phyloP scores from a whole-genome alignment of 2,329 filamentous ascomycete species.

The Tolypocladium guangdongense region DNA sequence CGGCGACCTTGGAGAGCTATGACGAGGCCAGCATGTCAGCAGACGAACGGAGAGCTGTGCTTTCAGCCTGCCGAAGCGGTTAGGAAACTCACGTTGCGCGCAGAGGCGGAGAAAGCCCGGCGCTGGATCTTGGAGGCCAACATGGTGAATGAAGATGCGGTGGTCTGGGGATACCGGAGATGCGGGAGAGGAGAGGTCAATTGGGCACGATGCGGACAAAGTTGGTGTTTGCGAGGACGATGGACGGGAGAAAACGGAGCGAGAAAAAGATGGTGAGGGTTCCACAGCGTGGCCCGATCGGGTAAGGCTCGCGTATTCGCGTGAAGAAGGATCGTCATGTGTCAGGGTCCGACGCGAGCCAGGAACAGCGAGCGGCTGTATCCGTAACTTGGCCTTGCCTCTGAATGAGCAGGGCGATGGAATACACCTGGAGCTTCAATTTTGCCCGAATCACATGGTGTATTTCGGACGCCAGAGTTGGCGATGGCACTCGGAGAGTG shows the following conservation, averaged over 20 bases:
- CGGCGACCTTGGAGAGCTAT: slow-evolving; percentile 92
- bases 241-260: slow-evolving; percentile 7
- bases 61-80: neutral
- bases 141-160: slow-evolving; percentile 39
- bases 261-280: slow-evolving; percentile 9
- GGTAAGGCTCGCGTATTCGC: slow-evolving; percentile 12
- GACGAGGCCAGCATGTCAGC: slow-evolving; percentile 10
- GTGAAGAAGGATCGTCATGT: neutral
- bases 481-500: neutral
- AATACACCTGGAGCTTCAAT: too few relatives aligned
- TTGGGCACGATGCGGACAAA: slow-evolving; percentile 4
- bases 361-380: neutral
- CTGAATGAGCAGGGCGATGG: too few relatives aligned
- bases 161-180: slow-evolving; percentile 9
- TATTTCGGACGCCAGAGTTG: neutral
- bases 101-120: slow-evolving; percentile 72
- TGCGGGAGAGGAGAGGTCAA: slow-evolving; percentile 7
- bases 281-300: slow-evolving; percentile 4
- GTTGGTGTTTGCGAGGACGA: slow-evolving; percentile 10
- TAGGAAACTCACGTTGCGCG: slow-evolving; percentile 54
- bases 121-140: slow-evolving; percentile 63
- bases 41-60: neutral
- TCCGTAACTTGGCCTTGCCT: too few relatives aligned
- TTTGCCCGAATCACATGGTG: fast-evolving
- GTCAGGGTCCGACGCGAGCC: neutral